Evolutionary conservation across 441 rosid genomes (phyloP).

Genomic region (Eutrema salsugineum): DNA sequence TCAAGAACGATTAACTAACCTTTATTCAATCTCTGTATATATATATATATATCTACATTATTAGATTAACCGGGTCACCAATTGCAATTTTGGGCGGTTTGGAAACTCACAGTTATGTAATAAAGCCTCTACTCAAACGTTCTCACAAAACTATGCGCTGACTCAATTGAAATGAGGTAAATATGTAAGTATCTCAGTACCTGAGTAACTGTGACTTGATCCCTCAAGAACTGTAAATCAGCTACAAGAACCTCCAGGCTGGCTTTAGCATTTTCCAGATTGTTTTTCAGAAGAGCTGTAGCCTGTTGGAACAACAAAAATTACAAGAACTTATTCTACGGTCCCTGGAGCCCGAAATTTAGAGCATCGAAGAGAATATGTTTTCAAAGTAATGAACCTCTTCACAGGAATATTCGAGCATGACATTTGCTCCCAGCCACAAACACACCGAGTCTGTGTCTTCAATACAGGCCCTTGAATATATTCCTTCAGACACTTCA

Average conservation of each 20-base stretch:
- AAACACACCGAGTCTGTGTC: slow-evolving; percentile 76
- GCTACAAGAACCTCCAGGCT: slow-evolving; percentile 88
- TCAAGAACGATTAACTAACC: not conserved
- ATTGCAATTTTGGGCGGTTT: not conserved
- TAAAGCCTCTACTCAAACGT: not conserved
- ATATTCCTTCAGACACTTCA: slow-evolving; percentile 92
- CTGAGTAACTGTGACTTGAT: slow-evolving; percentile 95
- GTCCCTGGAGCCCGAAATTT: slow-evolving; percentile 20
- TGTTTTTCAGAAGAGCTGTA: slow-evolving; percentile 65
- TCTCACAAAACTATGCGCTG: not conserved
- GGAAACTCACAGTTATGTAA: not conserved
- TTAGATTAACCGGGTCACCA: not conserved
- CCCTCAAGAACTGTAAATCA: slow-evolving; percentile 91
- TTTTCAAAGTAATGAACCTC: slow-evolving; percentile 48
- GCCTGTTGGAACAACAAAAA: slow-evolving; percentile 51
- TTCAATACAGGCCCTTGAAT: slow-evolving; percentile 67
- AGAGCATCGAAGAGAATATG: not conserved
- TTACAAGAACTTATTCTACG: slow-evolving; percentile 24
- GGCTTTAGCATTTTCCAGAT: slow-evolving; percentile 90
- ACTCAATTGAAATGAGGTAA: not conserved
- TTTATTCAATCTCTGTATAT: not conserved
- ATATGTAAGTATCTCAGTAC: slow-evolving; percentile 29
- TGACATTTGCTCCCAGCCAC: slow-evolving; percentile 95
- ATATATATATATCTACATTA: not conserved
- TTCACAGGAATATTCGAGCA: slow-evolving; percentile 89